Percentiles rank a stretch among this genome's conserved stretches.
phyloP scores from a whole-genome alignment of 371 early-diverging fungal genomes.

The Mortierella polycephala region DNA sequence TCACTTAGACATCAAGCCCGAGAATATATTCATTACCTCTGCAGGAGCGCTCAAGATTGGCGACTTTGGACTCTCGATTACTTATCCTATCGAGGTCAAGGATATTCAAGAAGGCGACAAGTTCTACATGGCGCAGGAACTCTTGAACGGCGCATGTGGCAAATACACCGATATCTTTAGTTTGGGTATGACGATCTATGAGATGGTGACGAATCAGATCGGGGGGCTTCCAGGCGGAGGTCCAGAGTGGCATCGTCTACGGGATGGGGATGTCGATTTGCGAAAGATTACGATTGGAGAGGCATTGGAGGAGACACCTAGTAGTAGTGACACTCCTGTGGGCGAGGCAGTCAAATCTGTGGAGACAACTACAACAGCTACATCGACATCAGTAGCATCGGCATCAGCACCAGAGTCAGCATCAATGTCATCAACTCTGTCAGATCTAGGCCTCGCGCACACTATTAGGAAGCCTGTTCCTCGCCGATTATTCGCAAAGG shows the following conservation, averaged over 20 bases:
- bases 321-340: background rate
- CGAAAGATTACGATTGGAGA: background rate
- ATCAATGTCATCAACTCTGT: background rate
- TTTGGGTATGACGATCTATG: conserved; percentile 91
- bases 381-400: background rate
- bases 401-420: too few species aligned
- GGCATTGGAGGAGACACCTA: background rate
- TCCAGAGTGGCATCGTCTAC: conserved; percentile 84
- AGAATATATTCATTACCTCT: conserved; percentile 81
- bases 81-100: conserved; percentile 57
- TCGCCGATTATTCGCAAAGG: conserved; percentile 40
- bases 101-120: conserved; percentile 89
- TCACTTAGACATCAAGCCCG: conserved; percentile 93
- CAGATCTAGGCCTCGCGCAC: background rate
- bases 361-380: background rate
- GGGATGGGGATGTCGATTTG: conserved; percentile 72
- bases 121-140: conserved; percentile 95
- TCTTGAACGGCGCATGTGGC: conserved; percentile 79
- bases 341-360: background rate
- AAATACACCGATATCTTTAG: conserved; percentile 94
- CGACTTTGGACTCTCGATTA: conserved; percentile 88
- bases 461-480: background rate
- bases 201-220: conserved; percentile 75
- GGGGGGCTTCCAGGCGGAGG: conserved; percentile 88
- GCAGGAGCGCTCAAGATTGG: conserved; percentile 79